Percentiles rank a stretch among this genome's conserved stretches.
These are phyloP conservation scores for Pythium grandisporangium DNA, from an alignment of 352 stramenopile species.

Conservation along the genomic window DNA sequence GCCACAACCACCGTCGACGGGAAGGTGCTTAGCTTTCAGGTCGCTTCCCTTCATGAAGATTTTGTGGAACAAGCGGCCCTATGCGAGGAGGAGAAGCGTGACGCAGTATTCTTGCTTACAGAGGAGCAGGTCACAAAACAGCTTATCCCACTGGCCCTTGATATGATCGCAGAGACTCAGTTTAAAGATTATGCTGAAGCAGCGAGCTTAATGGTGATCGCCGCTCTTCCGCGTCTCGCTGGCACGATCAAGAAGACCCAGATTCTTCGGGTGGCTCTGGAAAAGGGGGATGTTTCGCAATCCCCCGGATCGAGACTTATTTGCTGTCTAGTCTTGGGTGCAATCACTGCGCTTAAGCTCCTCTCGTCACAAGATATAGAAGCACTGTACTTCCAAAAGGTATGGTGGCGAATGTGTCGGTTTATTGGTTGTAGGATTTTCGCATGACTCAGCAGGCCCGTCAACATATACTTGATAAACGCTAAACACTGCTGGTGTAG, in stretches of 20 bases:
- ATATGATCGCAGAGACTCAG: slow-evolving; percentile 66
- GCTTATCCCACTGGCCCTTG: slow-evolving; percentile 58
- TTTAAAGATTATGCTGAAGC: slow-evolving; percentile 69
- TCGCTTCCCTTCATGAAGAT: slow-evolving; percentile 51
- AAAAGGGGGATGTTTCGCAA: slow-evolving; percentile 79
- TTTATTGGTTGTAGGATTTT: too few relatives aligned
- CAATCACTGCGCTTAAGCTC: slow-evolving; percentile 60
- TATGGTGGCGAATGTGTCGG: slow-evolving; percentile 14
- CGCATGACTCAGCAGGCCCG: too few relatives aligned
- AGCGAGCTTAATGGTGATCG: slow-evolving; percentile 48
- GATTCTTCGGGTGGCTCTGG: slow-evolving; percentile 76
- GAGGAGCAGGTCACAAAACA: slow-evolving; percentile 73
- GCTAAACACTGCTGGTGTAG: slow-evolving; percentile 16
- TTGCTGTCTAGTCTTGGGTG: slow-evolving; percentile 63
- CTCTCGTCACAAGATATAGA: slow-evolving; percentile 66
- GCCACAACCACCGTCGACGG: slow-evolving; percentile 58
- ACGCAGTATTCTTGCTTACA: slow-evolving; percentile 55
- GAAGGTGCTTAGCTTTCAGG: slow-evolving; percentile 51
- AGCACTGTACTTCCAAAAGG: slow-evolving; percentile 76
- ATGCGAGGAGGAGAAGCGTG: slow-evolving; percentile 40
- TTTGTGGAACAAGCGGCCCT: slow-evolving; percentile 36
- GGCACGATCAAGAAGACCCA: slow-evolving; percentile 71
- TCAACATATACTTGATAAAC: not conserved
- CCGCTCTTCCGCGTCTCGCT: slow-evolving; percentile 41
- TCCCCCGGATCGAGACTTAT: slow-evolving; percentile 66